Percentiles rank a stretch among this genome's conserved stretches.
Evolutionary conservation across 2,329 filamentous ascomycete genomes (phyloP).

Genomic region (Aureobasidium sp.): DNA sequence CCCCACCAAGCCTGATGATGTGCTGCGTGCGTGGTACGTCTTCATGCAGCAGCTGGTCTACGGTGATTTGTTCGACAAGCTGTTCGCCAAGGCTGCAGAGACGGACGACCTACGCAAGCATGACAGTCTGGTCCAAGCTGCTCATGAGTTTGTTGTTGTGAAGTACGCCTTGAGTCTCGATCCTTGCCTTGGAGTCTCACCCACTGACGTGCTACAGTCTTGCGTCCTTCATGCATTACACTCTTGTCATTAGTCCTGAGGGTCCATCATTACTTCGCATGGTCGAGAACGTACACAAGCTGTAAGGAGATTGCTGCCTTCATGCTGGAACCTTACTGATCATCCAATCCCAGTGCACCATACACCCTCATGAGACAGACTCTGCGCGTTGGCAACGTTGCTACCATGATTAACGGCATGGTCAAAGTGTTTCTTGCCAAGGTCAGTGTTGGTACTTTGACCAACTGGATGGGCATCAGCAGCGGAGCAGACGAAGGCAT

Average conservation of each 20-base stretch:
- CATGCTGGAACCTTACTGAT: not conserved
- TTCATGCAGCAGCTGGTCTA: slow-evolving; percentile 59
- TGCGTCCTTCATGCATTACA: slow-evolving; percentile 64
- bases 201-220: slow-evolving; percentile 40
- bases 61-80: slow-evolving; percentile 54
- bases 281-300: slow-evolving; percentile 58
- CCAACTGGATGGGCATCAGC: slow-evolving; percentile 71
- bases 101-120: slow-evolving; percentile 57
- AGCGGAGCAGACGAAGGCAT: slow-evolving; percentile 65
- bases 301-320: slow-evolving; percentile 29
- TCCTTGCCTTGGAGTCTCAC: not conserved
- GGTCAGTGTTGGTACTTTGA: slow-evolving; percentile 61
- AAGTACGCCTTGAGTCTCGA: slow-evolving; percentile 43
- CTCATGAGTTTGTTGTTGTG: slow-evolving; percentile 60
- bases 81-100: slow-evolving; percentile 53
- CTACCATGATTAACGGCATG: slow-evolving; percentile 72
- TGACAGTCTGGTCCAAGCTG: slow-evolving; percentile 51
- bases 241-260: slow-evolving; percentile 64
- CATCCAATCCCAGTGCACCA: slow-evolving; percentile 32
- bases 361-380: slow-evolving; percentile 66
- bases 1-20: slow-evolving; percentile 47
- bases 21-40: slow-evolving; percentile 57
- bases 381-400: slow-evolving; percentile 66
- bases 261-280: slow-evolving; percentile 66
- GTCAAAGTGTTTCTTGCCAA: slow-evolving; percentile 67